A percentile compares a stretch with the other conserved stretches of the same genome.
phyloP scores from a whole-genome alignment of 345 rosid genomes.

The Hibiscus mutabilis region DNA sequence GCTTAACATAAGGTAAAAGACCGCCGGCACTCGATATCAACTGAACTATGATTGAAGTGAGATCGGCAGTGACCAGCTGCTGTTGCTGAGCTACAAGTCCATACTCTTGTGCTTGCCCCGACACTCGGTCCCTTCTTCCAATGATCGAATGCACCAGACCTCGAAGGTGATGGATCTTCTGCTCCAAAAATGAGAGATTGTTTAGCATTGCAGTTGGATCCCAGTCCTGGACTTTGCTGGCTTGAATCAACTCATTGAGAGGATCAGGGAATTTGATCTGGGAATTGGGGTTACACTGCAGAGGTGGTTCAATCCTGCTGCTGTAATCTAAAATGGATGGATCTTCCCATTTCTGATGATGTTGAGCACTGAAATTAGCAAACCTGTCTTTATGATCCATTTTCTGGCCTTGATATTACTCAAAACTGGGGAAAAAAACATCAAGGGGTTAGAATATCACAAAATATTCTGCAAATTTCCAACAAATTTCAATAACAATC shows the following conservation, averaged over 20 bases:
- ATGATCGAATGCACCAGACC: slow-evolving; percentile 63
- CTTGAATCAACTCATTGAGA: slow-evolving; percentile 30
- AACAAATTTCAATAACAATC: neutral
- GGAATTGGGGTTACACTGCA: slow-evolving; percentile 25
- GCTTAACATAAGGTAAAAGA: slow-evolving; percentile 71
- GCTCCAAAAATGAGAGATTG: slow-evolving; percentile 74
- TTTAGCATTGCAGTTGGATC: slow-evolving; percentile 70
- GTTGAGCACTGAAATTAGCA: slow-evolving; percentile 27
- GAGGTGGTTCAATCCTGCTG: slow-evolving; percentile 31
- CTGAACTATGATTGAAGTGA: slow-evolving; percentile 87
- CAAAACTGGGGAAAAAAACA: neutral
- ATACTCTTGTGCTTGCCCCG: slow-evolving; percentile 24
- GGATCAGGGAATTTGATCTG: slow-evolving; percentile 31
- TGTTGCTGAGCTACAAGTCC: slow-evolving; percentile 64
- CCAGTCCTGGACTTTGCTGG: slow-evolving; percentile 56
- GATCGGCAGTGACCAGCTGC: slow-evolving; percentile 76
- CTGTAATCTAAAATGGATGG: slow-evolving; percentile 44
- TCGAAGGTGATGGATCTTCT: slow-evolving; percentile 81
- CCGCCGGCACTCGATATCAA: slow-evolving; percentile 89
- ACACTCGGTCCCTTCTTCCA: slow-evolving; percentile 28
- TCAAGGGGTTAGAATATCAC: neutral
- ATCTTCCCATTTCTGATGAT: slow-evolving; percentile 61
- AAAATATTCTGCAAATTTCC: neutral
- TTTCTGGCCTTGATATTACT: slow-evolving; percentile 8
- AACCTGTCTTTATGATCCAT: slow-evolving; percentile 62